phyloP scores from a whole-genome alignment of 495 filamentous ascomycete genomes.

The Penicillium parvum region DNA sequence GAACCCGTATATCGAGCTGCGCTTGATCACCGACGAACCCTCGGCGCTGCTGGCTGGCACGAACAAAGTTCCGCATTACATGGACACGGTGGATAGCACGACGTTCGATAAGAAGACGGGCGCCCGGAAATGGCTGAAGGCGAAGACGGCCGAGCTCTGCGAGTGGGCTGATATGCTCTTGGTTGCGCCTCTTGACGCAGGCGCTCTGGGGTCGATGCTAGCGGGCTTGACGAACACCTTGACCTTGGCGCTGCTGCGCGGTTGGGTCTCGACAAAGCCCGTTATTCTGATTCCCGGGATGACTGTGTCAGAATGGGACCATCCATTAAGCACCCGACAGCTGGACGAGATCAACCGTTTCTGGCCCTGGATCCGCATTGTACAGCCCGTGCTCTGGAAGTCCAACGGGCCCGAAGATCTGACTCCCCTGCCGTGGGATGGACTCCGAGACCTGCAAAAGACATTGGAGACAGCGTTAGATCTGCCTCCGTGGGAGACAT shows the following conservation, averaged over 20 bases:
- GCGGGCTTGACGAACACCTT: slow-evolving; percentile 70
- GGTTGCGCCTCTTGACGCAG: slow-evolving; percentile 77
- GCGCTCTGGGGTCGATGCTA: slow-evolving; percentile 77
- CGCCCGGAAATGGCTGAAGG: slow-evolving; percentile 43
- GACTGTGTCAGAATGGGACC: slow-evolving; percentile 78
- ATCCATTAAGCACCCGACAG: slow-evolving; percentile 78
- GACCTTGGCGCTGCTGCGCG: slow-evolving; percentile 67
- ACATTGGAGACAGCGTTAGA: slow-evolving; percentile 55
- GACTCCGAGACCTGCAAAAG: slow-evolving; percentile 57
- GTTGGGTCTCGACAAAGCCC: slow-evolving; percentile 80
- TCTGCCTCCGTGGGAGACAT: slow-evolving; percentile 21
- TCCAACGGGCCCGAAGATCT: slow-evolving; percentile 51
- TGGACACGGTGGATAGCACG: slow-evolving; percentile 43
- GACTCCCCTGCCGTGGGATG: slow-evolving; percentile 59
- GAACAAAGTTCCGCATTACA: slow-evolving; percentile 45
- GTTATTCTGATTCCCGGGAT: slow-evolving; percentile 79
- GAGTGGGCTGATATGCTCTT: slow-evolving; percentile 86
- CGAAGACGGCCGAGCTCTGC: slow-evolving; percentile 64
- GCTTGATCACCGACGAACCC: slow-evolving; percentile 46
- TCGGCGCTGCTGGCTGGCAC: slow-evolving; percentile 40
- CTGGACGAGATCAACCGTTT: slow-evolving; percentile 71
- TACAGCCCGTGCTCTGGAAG: slow-evolving; percentile 69
- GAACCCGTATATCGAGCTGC: slow-evolving; percentile 40
- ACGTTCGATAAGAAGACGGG: slow-evolving; percentile 46
- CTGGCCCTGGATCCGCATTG: slow-evolving; percentile 76